A percentile compares a stretch with the other conserved stretches of the same genome.
phyloP scores from a whole-genome alignment of 768 basidiomycete species.

The Lentinus brumalis region DNA sequence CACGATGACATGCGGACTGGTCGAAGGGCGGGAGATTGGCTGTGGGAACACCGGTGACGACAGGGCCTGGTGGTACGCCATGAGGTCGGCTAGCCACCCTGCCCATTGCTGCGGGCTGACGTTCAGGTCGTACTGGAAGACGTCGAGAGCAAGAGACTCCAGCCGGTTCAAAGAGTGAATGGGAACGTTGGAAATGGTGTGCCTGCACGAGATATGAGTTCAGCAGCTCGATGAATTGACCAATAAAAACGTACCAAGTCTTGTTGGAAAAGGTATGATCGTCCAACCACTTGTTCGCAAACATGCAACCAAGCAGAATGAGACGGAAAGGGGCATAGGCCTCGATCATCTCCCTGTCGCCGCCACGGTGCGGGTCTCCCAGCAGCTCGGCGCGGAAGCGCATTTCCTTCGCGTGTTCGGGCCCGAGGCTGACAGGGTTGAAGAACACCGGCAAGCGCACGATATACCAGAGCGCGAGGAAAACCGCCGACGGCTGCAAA shows the following conservation, averaged over 20 bases:
- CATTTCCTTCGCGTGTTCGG: slow-evolving; percentile 58
- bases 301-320: slow-evolving; percentile 79
- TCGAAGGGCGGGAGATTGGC: slow-evolving; percentile 77
- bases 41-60: slow-evolving; percentile 63
- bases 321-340: slow-evolving; percentile 70
- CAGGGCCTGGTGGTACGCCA: slow-evolving; percentile 65
- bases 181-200: slow-evolving; percentile 77
- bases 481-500: slow-evolving; percentile 78
- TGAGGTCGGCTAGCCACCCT: slow-evolving; percentile 67
- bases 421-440: slow-evolving; percentile 49
- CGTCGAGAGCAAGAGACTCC: slow-evolving; percentile 70
- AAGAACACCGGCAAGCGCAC: slow-evolving; percentile 73
- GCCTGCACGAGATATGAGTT: slow-evolving; percentile 45
- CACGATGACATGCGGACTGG: slow-evolving; percentile 69
- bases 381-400: slow-evolving; percentile 67
- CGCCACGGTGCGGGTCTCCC: slow-evolving; percentile 45
- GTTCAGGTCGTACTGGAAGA: slow-evolving; percentile 71
- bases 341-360: slow-evolving; percentile 54
- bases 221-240: background rate
- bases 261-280: slow-evolving; percentile 90
- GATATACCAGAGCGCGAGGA: slow-evolving; percentile 83
- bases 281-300: slow-evolving; percentile 87
- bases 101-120: slow-evolving; percentile 67
- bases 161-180: slow-evolving; percentile 69
- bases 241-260: slow-evolving; percentile 62